Evolutionary conservation across 129 eudicot genomes (phyloP), one percentile per base, ranked within the genome.

Genomic region (Helichrysum umbraculigerum): DNA sequence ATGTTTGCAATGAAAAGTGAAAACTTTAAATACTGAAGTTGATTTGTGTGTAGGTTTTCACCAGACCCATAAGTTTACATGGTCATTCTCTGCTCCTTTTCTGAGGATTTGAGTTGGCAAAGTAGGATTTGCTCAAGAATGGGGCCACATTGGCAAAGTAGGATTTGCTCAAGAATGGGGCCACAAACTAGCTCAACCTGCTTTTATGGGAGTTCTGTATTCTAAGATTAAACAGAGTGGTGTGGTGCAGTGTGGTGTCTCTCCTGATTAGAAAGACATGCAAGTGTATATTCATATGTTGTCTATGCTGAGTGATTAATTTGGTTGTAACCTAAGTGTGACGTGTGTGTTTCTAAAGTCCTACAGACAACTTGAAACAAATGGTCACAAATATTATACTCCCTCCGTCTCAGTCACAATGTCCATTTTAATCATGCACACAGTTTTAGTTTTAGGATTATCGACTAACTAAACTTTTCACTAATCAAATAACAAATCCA

Each of bases 201-300:
- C 32, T 64, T 64, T 32, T 30, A 7, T 3, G 16, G 35, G 28
- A 19, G 58, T 19, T 33, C 5, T 33, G 50, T 33, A 52, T 70
- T 70, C 17, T 42, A 25, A 28, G 70, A 4, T 25, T 10, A 62
- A 25, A 25, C 0, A 25, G 73, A 30, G 64, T 33, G 70, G 34
- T 65, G 75, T 71, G 62, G 14, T 71, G 50, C 30, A 19, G 21
- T 12, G 52, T 68, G 42, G 6, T 39, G 62, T 33, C n/a, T 33
- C 35, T 50, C 25, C 56, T 75, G 10, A 76, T 52, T 34, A 21
- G 66, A 34, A 76, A 66, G 50, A 47, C 50, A 11, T 51, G 51
- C 4, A 12, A 51, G 37, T 15, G 58, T 73, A 39, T 73, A 61
- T 7, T 56, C 14, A 56, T 68, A 15, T 32, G 62, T 19, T 77